Evolutionary conservation across 441 rosid species (phyloP).

Genomic region (Adansonia gregorii): DNA sequence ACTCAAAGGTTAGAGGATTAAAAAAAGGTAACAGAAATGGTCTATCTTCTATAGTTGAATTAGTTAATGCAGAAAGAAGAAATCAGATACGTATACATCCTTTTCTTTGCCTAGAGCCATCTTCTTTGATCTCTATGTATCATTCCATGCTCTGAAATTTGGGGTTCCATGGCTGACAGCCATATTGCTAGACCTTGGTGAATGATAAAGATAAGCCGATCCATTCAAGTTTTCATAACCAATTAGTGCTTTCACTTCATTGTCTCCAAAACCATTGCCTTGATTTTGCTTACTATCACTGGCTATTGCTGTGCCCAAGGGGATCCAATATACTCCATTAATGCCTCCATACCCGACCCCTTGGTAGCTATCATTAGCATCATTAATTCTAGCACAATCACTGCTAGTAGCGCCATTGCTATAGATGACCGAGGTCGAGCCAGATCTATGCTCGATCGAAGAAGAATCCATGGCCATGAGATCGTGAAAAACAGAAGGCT

Average conservation of each 20-base stretch:
- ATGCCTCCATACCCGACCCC: constrained; percentile 33
- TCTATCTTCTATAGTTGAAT: constrained; percentile 19
- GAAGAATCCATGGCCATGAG: constrained; percentile 48
- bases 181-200: constrained; percentile 44
- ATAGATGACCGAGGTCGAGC: constrained; percentile 49
- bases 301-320: constrained; percentile 41
- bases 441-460: constrained; percentile 54
- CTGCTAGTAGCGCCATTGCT: constrained; percentile 28
- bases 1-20: constrained; percentile 35
- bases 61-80: constrained; percentile 20
- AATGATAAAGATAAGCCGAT: constrained; percentile 43
- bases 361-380: constrained; percentile 35
- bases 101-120: too few relatives aligned
- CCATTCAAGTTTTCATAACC: constrained; percentile 38
- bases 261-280: constrained; percentile 38
- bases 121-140: constrained; percentile 30
- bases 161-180: constrained; percentile 55
- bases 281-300: constrained; percentile 20
- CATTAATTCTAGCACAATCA: constrained; percentile 25
- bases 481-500: constrained; percentile 44
- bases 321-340: constrained; percentile 37
- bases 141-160: constrained; percentile 68
- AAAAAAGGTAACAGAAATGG: neutral
- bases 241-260: constrained; percentile 32
- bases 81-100: constrained; percentile 25